Percentiles rank a stretch among this genome's conserved stretches.
Evolutionary conservation across 371 early-diverging fungal species (phyloP).

Genomic region (Mortierella sp.): DNA sequence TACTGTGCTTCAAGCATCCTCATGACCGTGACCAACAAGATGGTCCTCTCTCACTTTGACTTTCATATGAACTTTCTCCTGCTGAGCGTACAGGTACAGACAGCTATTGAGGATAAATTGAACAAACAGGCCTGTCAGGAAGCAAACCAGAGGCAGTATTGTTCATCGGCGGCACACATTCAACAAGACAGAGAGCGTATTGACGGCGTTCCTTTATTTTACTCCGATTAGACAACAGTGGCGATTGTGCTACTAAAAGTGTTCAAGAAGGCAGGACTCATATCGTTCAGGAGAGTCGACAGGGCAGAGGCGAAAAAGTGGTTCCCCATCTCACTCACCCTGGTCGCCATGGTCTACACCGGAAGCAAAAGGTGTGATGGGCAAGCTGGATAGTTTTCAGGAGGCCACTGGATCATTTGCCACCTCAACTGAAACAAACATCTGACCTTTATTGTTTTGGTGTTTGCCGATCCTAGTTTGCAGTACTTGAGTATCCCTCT

Average conservation of each 20-base stretch:
- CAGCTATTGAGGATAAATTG: not conserved
- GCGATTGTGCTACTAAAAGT: slow-evolving; percentile 36
- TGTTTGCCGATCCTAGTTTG: slow-evolving; percentile 58
- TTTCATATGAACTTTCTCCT: slow-evolving; percentile 94
- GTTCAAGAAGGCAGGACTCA: slow-evolving; percentile 75
- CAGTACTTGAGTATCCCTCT: slow-evolving; percentile 95
- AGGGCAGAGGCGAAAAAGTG: slow-evolving; percentile 79
- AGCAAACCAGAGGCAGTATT: too few relatives aligned
- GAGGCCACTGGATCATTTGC: not conserved
- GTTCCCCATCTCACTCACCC: slow-evolving; percentile 89
- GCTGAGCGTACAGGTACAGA: slow-evolving; percentile 84
- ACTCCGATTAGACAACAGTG: slow-evolving; percentile 14
- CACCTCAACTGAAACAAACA: slow-evolving; percentile 5
- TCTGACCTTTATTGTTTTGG: not conserved
- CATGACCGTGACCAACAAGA: slow-evolving; percentile 98
- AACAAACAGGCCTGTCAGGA: not conserved
- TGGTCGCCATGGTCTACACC: slow-evolving; percentile 98
- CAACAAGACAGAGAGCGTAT: not conserved
- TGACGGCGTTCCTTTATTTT: not conserved
- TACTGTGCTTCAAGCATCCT: slow-evolving; percentile 94
- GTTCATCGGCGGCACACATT: not conserved
- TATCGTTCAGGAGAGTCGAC: slow-evolving; percentile 76
- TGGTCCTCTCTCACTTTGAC: slow-evolving; percentile 88
- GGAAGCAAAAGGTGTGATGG: slow-evolving; percentile 86
- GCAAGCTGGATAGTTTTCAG: not conserved